A percentile compares a stretch with the other conserved stretches of the same genome.
Evolutionary conservation across 1,284 basidiomycete species (phyloP).

Genomic region (Pyrrhoderma lamaoense): DNA sequence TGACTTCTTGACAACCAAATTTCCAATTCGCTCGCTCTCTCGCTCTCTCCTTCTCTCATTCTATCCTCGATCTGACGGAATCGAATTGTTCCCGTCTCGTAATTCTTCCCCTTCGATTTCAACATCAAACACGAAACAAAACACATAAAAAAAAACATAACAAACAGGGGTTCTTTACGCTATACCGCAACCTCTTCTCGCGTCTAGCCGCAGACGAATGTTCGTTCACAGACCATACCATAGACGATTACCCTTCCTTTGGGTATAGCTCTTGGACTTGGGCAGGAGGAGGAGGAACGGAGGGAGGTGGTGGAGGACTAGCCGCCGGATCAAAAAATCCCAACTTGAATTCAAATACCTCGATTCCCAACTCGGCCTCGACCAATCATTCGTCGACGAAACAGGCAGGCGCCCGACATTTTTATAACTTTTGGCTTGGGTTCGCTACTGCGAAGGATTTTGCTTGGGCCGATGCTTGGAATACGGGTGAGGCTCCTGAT

Average conservation of each 20-base stretch:
- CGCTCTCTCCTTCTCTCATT: no score
- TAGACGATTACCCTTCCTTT: slow-evolving; percentile 69
- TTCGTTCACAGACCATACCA: slow-evolving; percentile 38
- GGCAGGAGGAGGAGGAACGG: slow-evolving; percentile 33
- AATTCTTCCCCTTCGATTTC: no score
- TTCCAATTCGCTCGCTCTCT: no score
- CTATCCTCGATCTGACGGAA: no score
- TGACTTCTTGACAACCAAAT: no score
- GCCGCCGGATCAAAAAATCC: slow-evolving; percentile 35
- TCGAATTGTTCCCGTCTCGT: no score
- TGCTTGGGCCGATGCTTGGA: slow-evolving; percentile 84
- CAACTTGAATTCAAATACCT: no score
- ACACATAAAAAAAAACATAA: background rate
- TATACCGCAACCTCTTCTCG: slow-evolving; percentile 85
- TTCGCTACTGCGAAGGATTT: slow-evolving; percentile 90
- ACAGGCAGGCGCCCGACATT: slow-evolving; percentile 43
- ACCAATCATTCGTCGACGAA: no score
- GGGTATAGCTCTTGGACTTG: slow-evolving; percentile 76
- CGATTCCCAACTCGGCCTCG: no score
- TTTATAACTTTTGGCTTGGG: slow-evolving; percentile 85
- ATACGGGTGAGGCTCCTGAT: slow-evolving; percentile 80
- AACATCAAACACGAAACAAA: background rate
- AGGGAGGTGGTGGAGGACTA: slow-evolving; percentile 25
- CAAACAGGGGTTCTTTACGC: slow-evolving; percentile 79
- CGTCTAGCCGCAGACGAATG: slow-evolving; percentile 82